phyloP scores from a whole-genome alignment of 257 asterid genomes.

The Solanum corneliomulleri region DNA sequence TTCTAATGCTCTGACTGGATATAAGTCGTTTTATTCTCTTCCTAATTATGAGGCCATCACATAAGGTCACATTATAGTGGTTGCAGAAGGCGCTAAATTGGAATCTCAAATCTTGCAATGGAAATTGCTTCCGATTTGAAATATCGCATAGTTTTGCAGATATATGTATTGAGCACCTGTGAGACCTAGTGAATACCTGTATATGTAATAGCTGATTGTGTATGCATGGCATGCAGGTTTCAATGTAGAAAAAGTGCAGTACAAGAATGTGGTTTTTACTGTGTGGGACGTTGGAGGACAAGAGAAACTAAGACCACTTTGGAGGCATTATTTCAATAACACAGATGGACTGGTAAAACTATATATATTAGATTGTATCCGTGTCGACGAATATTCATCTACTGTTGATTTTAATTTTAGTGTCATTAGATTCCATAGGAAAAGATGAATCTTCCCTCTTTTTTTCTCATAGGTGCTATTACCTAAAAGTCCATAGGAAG shows the following conservation, averaged over 20 bases:
- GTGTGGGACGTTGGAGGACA: conserved; percentile 99
- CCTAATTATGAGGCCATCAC: background rate
- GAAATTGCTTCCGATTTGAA: background rate
- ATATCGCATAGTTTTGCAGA: background rate
- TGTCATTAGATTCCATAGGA: background rate
- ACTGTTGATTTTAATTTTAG: background rate
- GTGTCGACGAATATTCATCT: background rate
- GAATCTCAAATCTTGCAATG: background rate
- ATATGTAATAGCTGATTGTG: conserved; percentile 1
- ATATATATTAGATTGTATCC: background rate
- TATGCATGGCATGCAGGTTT: conserved; percentile 51
- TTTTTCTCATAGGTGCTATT: background rate
- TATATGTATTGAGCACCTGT: background rate
- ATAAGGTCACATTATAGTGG: background rate
- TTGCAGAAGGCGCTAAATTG: background rate
- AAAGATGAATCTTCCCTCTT: background rate
- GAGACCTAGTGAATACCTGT: background rate
- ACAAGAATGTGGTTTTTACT: conserved; percentile 85
- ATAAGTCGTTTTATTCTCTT: background rate
- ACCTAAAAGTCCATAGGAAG: background rate
- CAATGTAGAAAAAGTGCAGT: conserved; percentile 96
- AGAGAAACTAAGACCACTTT: conserved; percentile 87
- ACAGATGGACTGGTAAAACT: conserved; percentile 86
- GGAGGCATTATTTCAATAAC: conserved; percentile 96
- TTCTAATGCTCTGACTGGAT: background rate